A percentile compares a stretch with the other conserved stretches of the same genome.
Evolutionary conservation across 148 eudicot genomes (phyloP).

Genomic region (Diospyros kaki): DNA sequence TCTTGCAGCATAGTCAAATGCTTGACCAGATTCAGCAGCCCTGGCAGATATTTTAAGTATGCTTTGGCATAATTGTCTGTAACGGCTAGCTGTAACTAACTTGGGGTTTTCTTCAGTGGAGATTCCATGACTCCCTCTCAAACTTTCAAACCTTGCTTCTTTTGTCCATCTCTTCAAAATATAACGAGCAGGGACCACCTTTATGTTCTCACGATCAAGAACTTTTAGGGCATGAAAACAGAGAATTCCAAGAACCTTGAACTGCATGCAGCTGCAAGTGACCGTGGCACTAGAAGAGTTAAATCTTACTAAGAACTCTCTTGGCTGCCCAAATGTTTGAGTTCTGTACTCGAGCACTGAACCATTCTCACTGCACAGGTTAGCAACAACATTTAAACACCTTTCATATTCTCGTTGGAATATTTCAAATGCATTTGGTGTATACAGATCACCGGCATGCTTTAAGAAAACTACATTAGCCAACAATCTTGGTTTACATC

Average conservation of each 20-base stretch:
- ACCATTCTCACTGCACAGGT: conserved; percentile 11
- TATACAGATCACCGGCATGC: conserved; percentile 21
- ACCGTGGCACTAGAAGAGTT: conserved; percentile 8
- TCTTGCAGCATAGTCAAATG: conserved; percentile 21
- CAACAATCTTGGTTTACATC: conserved; percentile 19
- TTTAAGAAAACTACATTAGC: conserved; percentile 18
- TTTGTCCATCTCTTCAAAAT: conserved; percentile 22
- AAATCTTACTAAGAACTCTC: conserved; percentile 13
- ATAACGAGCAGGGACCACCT: conserved; percentile 18
- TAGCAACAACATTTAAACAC: conserved; percentile 19
- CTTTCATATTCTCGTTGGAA: conserved; percentile 24
- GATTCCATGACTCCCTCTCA: neutral
- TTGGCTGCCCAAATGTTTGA: conserved; percentile 10
- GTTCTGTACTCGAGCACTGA: conserved; percentile 12
- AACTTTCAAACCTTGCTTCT: conserved; percentile 12
- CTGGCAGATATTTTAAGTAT: conserved; percentile 22
- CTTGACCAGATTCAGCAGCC: conserved; percentile 22
- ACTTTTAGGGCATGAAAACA: conserved; percentile 25
- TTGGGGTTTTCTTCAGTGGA: conserved; percentile 12
- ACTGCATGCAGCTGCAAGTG: conserved; percentile 20
- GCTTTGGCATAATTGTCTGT: conserved; percentile 16
- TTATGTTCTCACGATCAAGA: conserved; percentile 20
- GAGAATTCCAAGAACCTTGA: conserved; percentile 19
- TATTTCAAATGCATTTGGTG: conserved; percentile 19
- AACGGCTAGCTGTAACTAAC: conserved; percentile 15